phyloP scores from a whole-genome alignment of 176 grass and related monocot species.

The Ananas comosus region DNA sequence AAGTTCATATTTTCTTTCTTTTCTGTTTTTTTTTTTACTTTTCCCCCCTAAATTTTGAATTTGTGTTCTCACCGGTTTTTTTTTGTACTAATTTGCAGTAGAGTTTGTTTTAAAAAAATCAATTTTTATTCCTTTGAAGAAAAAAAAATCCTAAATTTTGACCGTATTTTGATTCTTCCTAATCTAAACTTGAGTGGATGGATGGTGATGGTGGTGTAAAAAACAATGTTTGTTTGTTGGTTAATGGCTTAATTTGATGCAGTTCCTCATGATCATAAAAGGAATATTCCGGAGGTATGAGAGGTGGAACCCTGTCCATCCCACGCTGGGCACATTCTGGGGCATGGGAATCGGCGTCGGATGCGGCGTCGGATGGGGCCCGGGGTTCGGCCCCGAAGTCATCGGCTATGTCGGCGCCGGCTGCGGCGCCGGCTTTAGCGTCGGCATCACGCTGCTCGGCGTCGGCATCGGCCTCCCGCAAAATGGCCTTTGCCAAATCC shows the following conservation, averaged over 20 bases:
- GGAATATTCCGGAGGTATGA: conserved; percentile 59
- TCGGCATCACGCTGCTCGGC: conserved; percentile 71
- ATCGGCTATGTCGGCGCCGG: conserved; percentile 84
- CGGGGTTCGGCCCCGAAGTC: conserved; percentile 86
- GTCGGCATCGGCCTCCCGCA: conserved; percentile 76
- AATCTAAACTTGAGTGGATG: neutral
- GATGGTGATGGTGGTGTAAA: neutral
- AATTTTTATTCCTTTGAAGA: neutral
- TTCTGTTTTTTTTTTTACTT: no score
- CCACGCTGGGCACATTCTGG: conserved; percentile 77
- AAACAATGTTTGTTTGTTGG: neutral
- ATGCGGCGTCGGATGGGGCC: conserved; percentile 92
- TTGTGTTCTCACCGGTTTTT: no score
- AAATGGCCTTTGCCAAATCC: conserved; percentile 40
- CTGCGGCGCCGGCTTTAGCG: conserved; percentile 75
- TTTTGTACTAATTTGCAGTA: no score
- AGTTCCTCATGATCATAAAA: conserved; percentile 80
- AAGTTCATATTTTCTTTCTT: no score
- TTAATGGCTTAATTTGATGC: neutral
- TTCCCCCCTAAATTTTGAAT: no score
- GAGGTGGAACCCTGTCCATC: conserved; percentile 97
- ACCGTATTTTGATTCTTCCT: neutral
- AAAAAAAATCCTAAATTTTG: neutral
- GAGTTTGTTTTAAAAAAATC: no score
- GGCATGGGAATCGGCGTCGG: conserved; percentile 74